A percentile compares a stretch with the other conserved stretches of the same genome.
Conservation (phyloP, 331 rosid genomes). For the Prunus yedoensis region DNA sequence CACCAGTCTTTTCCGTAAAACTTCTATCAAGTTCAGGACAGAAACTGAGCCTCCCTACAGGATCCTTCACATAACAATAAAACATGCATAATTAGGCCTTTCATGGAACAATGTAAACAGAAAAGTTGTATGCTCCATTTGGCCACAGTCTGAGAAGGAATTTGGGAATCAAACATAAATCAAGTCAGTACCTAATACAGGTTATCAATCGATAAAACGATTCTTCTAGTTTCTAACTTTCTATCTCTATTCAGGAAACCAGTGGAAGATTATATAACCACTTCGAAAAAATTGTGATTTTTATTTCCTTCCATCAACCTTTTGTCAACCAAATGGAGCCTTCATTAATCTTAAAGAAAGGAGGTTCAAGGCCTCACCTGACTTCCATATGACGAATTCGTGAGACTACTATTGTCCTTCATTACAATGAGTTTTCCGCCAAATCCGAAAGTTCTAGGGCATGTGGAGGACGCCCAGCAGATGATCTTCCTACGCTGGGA, state of each 20-base stretch:
- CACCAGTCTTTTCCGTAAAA: constrained; percentile 45
- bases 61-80: constrained; percentile 48
- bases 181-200: not conserved
- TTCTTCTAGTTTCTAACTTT: not conserved
- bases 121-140: constrained; percentile 2
- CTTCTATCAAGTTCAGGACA: constrained; percentile 75
- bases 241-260: not conserved
- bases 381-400: constrained; percentile 56
- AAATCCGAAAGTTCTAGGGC: constrained; percentile 86
- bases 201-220: not conserved
- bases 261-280: not conserved
- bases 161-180: not conserved
- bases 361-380: constrained; percentile 60
- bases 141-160: not conserved
- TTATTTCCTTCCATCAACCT: not conserved
- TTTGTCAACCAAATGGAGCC: not conserved
- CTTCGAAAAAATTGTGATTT: not conserved
- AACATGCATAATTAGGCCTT: constrained; percentile 34
- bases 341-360: not conserved
- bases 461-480: constrained; percentile 92
- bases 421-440: constrained; percentile 89
- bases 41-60: constrained; percentile 61
- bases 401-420: constrained; percentile 56
- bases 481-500: constrained; percentile 65
- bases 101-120: constrained; percentile 18